phyloP scores from a whole-genome alignment of 2,329 filamentous ascomycete genomes.

The Dryadomyces quercus-mongolicae region DNA sequence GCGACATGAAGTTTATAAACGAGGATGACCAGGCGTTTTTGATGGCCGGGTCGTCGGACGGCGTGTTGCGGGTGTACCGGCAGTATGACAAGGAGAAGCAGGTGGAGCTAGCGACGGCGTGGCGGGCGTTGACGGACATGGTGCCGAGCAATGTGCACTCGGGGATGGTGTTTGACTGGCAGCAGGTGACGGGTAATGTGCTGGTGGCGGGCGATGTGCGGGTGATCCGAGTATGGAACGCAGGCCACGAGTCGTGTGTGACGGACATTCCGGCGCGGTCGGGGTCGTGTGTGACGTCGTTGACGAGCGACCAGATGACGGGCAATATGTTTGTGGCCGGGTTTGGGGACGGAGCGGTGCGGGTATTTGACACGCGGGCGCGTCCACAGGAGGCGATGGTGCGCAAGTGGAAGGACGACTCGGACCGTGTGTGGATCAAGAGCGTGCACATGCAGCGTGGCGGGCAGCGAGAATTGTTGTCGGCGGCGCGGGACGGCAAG shows the following conservation, averaged over 20 bases:
- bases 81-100: conserved; percentile 71
- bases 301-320: conserved; percentile 96
- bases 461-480: conserved; percentile 81
- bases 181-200: conserved; percentile 89
- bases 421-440: conserved; percentile 78
- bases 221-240: conserved; percentile 93
- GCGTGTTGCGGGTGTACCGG: conserved; percentile 84
- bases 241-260: conserved; percentile 81
- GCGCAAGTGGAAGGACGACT: conserved; percentile 89
- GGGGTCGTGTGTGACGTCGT: conserved; percentile 85
- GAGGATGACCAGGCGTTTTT: conserved; percentile 93
- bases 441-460: conserved; percentile 95
- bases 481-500: conserved; percentile 82
- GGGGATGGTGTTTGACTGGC: conserved; percentile 96
- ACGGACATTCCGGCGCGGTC: conserved; percentile 92
- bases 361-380: conserved; percentile 83
- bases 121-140: conserved; percentile 85
- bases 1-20: conserved; percentile 93
- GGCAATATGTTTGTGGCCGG: conserved; percentile 93
- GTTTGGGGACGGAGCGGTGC: conserved; percentile 88
- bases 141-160: conserved; percentile 90
- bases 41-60: conserved; percentile 91
- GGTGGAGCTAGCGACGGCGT: conserved; percentile 79
- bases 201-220: conserved; percentile 95
- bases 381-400: conserved; percentile 85